Evolutionary conservation across 2,329 filamentous ascomycete species (phyloP).

Genomic region (Clarireedia sp.): DNA sequence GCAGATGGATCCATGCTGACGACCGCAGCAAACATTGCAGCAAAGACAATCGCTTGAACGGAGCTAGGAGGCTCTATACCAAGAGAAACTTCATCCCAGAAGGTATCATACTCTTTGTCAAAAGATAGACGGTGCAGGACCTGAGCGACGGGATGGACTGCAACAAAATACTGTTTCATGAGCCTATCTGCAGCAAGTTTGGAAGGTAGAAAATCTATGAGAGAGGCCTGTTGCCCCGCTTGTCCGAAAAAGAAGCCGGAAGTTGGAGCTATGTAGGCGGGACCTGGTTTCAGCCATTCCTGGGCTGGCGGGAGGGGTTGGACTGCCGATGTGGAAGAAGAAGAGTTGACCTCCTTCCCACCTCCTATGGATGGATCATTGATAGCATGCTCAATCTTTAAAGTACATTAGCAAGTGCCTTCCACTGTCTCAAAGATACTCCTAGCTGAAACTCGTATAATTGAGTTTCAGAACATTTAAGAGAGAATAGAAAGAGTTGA

Average conservation of each 20-base stretch:
- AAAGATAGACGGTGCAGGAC: slow-evolving; percentile 46
- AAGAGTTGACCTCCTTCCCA: not conserved
- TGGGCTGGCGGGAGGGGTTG: slow-evolving; percentile 17
- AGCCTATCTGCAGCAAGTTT: slow-evolving; percentile 51
- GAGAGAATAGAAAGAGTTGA: no score
- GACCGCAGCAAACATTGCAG: slow-evolving; percentile 60
- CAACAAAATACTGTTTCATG: slow-evolving; percentile 57
- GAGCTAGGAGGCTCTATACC: slow-evolving; percentile 56
- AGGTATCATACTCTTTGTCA: slow-evolving; percentile 46
- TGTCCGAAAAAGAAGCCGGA: slow-evolving; percentile 55
- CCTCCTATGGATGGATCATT: not conserved
- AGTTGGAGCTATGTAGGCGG: slow-evolving; percentile 59
- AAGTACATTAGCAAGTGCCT: not conserved
- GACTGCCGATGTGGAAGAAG: not conserved
- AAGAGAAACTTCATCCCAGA: slow-evolving; percentile 54
- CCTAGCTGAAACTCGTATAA: no score
- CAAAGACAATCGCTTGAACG: slow-evolving; percentile 61
- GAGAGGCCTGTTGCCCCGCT: slow-evolving; percentile 37
- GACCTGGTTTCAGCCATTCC: slow-evolving; percentile 55
- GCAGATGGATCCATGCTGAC: slow-evolving; percentile 54
- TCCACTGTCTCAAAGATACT: no score
- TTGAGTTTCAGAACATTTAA: no score
- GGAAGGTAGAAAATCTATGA: slow-evolving; percentile 55
- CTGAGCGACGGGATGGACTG: slow-evolving; percentile 61
- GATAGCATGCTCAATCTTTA: slow-evolving; percentile 4